Evolutionary conservation across 2,329 filamentous ascomycete species (phyloP), one percentile per base, ranked within the genome.

Genomic region (Pyrenophora graminea): DNA sequence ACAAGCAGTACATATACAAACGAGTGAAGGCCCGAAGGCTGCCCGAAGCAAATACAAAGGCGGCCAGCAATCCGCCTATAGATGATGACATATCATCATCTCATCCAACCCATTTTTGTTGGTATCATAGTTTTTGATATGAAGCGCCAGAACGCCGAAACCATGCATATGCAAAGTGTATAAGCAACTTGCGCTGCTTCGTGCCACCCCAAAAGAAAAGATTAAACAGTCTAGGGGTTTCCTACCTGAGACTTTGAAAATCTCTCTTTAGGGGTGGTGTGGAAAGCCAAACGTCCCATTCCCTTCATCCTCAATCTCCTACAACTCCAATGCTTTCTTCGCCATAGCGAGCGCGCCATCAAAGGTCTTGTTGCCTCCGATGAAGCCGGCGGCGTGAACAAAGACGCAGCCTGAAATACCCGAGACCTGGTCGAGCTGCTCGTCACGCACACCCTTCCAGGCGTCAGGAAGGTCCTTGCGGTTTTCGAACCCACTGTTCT

Each of bases 311-410:
- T 10, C 19, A 7, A 13, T 2, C 23, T 8, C 52, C 39, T 63
- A 72, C 42, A 69, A 51, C 13, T 76, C 83, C 56, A 90, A 76
- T 2, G 89, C 88, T 80, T 89, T 90, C 73, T 82, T 76, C 4
- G 92, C 91, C 91, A 97, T 96, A 51, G 86, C 85, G 71, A 90
- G 82, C 21, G 86, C 92, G 25, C 94, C 94, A 55, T 96, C 90
- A 66, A 89, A 94, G 0, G 89, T 95, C 80, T 89, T 88, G 76
- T 97, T 95, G 2, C 94, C 94, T 15, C 94, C 94, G 69, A 97
- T 97, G 77, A 99, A 99, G 23, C 94, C 94, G 45, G 88, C 87
- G 3, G 92, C 92, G 72, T 99, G 94, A 25, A 97, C 89, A 72
- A 99, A 99, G 23, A 99, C 87, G 56, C 90, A 87, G 6, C 92